phyloP scores from a whole-genome alignment of 192 early-diverging fungal species.

The Umbelopsis isabellina region DNA sequence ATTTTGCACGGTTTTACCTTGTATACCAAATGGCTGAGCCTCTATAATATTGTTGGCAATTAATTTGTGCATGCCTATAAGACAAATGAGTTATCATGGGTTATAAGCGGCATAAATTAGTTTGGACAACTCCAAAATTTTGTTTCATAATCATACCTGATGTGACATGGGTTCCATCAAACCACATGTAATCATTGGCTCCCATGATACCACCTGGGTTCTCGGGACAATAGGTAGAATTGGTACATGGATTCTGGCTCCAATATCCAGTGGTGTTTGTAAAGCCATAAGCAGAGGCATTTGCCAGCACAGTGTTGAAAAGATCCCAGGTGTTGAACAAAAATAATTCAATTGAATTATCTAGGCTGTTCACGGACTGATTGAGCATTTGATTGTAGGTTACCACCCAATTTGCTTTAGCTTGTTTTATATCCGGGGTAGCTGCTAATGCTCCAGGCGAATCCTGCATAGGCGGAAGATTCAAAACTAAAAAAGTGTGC shows the following conservation, averaged over 20 bases:
- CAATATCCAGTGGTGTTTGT: conserved; percentile 28
- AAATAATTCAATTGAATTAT: conserved; percentile 19
- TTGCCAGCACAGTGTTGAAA: conserved; percentile 25
- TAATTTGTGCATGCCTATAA: conserved; percentile 23
- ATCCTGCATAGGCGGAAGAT: conserved; percentile 6
- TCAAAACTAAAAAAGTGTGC: not conserved
- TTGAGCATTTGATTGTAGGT: conserved; percentile 22
- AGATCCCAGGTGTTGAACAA: conserved; percentile 27
- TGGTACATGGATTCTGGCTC: conserved; percentile 5
- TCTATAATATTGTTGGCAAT: conserved; percentile 31
- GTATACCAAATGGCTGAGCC: conserved; percentile 15
- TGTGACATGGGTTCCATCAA: conserved; percentile 40
- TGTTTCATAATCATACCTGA: conserved; percentile 22
- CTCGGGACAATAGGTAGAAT: conserved; percentile 20
- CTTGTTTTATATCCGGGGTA: not conserved
- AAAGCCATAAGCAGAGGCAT: conserved; percentile 34
- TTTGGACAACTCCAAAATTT: too few relatives aligned
- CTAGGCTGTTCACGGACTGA: conserved; percentile 16
- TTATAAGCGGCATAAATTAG: too few relatives aligned
- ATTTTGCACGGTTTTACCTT: not conserved
- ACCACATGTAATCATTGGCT: conserved; percentile 38
- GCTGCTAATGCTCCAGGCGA: not conserved
- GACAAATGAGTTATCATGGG: not conserved
- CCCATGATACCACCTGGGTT: conserved; percentile 1
- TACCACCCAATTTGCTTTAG: conserved; percentile 1